Conservation (phyloP, 2,329 filamentous ascomycete species). For the Aureobasidium uvarum region DNA sequence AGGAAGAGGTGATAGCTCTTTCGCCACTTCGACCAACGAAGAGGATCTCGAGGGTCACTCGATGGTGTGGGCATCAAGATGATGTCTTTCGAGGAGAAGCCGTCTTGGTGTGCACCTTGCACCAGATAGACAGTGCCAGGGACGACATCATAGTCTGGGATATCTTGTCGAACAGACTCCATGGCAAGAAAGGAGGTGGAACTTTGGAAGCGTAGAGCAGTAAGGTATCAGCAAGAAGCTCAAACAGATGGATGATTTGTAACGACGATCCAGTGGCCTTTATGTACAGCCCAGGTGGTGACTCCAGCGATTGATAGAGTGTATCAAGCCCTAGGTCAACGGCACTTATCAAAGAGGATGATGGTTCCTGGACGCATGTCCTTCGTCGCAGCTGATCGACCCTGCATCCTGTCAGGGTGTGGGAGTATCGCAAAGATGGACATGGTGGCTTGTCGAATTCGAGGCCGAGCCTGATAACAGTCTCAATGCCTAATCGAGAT, state of each 20-base stretch:
- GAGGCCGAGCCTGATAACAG: constrained; percentile 7
- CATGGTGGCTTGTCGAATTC: not conserved
- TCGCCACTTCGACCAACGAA: constrained; percentile 29
- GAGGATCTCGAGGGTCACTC: constrained; percentile 27
- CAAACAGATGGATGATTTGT: too few relatives aligned
- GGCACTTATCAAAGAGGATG: not conserved
- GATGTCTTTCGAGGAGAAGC: constrained; percentile 27
- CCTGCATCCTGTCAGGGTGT: not conserved
- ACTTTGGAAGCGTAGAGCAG: not conserved
- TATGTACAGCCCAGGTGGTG: not conserved
- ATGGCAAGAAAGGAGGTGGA: not conserved
- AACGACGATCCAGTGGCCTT: not conserved
- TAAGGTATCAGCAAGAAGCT: not conserved
- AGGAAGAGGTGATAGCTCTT: constrained; percentile 28
- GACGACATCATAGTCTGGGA: constrained; percentile 27
- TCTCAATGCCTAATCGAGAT: not conserved
- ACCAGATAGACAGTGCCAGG: constrained; percentile 28
- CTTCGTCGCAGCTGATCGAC: not conserved
- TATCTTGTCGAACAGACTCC: constrained; percentile 5
- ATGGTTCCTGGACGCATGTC: not conserved
- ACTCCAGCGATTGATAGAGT: not conserved
- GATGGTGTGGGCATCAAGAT: constrained; percentile 30
- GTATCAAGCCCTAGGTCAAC: not conserved
- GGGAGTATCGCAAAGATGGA: not conserved
- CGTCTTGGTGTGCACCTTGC: constrained; percentile 8